Percentiles rank a stretch among this genome's conserved stretches.
phyloP scores from a whole-genome alignment of 2,329 filamentous ascomycete genomes.

The Neopestalotiopsis clavispora region DNA sequence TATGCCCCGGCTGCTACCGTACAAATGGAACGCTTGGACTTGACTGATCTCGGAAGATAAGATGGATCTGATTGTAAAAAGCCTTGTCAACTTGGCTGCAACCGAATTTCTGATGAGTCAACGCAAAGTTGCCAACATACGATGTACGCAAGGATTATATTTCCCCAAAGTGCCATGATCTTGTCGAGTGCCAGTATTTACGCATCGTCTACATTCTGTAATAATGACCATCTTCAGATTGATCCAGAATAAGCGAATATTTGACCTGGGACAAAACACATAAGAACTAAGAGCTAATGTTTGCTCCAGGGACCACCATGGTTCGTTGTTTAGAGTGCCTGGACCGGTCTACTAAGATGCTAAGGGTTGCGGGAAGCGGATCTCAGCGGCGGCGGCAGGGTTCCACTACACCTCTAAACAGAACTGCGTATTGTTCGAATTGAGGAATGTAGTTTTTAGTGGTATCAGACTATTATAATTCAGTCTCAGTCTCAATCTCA shows the following conservation, averaged over 20 bases:
- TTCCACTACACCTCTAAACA: not conserved
- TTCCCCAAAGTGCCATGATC: not conserved
- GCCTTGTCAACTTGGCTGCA: not conserved
- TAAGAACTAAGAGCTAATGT: not conserved
- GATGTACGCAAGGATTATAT: not conserved
- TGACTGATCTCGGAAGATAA: conserved; percentile 2
- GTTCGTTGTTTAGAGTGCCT: not conserved
- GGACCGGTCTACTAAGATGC: not conserved
- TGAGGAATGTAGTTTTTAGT: not conserved
- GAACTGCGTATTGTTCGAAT: not conserved
- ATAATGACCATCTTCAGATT: too few relatives aligned
- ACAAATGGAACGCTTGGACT: not conserved
- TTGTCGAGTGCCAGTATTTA: too few relatives aligned
- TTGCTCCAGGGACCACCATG: not conserved
- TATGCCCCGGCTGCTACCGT: conserved; percentile 4
- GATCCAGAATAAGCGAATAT: too few relatives aligned
- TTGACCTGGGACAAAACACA: not conserved
- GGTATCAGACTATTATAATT: too few relatives aligned
- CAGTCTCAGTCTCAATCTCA: too few relatives aligned
- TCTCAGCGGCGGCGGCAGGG: not conserved
- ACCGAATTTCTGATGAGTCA: not conserved
- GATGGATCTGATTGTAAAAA: conserved; percentile 1
- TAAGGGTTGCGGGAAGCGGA: not conserved
- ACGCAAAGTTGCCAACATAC: not conserved
- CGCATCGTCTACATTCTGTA: too few relatives aligned